phyloP scores from a whole-genome alignment of 116 monocot genomes.

The Zostera marina region DNA sequence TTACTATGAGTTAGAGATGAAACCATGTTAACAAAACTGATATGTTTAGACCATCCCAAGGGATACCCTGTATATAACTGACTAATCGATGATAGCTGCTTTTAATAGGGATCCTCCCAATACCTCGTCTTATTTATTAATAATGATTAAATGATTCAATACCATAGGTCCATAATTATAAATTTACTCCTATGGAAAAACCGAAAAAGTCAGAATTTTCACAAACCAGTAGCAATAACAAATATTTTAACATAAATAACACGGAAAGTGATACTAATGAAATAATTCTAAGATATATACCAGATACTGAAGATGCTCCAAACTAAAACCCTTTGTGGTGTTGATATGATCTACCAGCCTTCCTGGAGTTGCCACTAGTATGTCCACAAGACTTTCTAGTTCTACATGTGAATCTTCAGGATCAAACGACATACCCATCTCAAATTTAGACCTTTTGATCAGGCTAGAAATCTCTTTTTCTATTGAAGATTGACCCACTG shows the following conservation, averaged over 20 bases:
- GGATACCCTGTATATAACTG: too few relatives aligned
- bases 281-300: slow-evolving; percentile 17
- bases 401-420: slow-evolving; percentile 31
- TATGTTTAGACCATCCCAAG: too few relatives aligned
- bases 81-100: too few relatives aligned
- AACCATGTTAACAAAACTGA: too few relatives aligned
- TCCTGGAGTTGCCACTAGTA: slow-evolving; percentile 93
- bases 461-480: slow-evolving; percentile 64
- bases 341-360: slow-evolving; percentile 92
- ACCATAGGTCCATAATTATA: too few relatives aligned
- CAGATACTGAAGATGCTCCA: slow-evolving; percentile 83
- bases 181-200: too few relatives aligned
- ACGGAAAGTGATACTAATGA: neutral
- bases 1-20: too few relatives aligned
- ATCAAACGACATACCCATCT: slow-evolving; percentile 42
- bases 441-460: slow-evolving; percentile 44
- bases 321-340: slow-evolving; percentile 82
- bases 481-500: slow-evolving; percentile 93
- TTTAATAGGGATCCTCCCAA: too few relatives aligned
- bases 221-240: neutral
- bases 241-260: neutral
- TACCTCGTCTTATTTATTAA: too few relatives aligned
- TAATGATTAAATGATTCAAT: too few relatives aligned
- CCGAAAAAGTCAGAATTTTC: neutral
- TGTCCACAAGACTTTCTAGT: slow-evolving; percentile 61